These are phyloP conservation scores for Phragmites australis DNA, from an alignment of 176 grass and related monocot species.

Conservation along the genomic window DNA sequence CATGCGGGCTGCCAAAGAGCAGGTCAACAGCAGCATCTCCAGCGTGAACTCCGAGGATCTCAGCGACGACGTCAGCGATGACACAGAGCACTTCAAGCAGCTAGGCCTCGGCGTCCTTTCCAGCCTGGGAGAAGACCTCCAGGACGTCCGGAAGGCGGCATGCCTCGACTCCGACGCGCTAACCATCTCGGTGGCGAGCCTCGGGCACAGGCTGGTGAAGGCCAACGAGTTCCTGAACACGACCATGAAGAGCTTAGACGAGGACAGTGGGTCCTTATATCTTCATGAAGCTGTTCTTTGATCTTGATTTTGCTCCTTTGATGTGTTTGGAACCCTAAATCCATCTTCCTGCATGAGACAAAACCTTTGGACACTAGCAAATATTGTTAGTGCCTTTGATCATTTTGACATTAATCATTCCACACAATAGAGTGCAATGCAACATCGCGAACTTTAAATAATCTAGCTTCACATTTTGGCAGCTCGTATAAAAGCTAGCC, in stretches of 20 bases:
- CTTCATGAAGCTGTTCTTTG: too few relatives aligned
- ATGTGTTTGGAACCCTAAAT: too few relatives aligned
- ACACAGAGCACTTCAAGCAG: conserved; percentile 59
- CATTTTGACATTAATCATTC: too few relatives aligned
- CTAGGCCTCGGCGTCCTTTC: conserved; percentile 69
- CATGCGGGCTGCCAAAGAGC: conserved; percentile 37
- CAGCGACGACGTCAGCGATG: conserved; percentile 33
- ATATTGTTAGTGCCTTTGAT: too few relatives aligned
- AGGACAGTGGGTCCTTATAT: conserved; percentile 90
- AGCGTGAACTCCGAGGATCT: conserved; percentile 44
- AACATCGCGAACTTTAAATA: too few relatives aligned
- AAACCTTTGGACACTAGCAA: too few relatives aligned
- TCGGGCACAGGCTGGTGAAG: conserved; percentile 65
- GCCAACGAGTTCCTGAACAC: conserved; percentile 65
- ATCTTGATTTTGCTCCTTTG: too few relatives aligned
- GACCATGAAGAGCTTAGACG: conserved; percentile 55
- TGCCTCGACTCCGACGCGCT: conserved; percentile 68
- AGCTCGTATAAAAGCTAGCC: too few relatives aligned
- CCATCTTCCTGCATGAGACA: too few relatives aligned
- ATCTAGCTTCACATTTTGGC: too few relatives aligned
- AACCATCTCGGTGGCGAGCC: conserved; percentile 54
- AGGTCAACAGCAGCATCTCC: conserved; percentile 44
- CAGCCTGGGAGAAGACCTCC: conserved; percentile 58
- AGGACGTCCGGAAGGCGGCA: conserved; percentile 74
- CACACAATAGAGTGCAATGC: too few relatives aligned